Base-by-base conservation (phyloP, 495 filamentous ascomycete genomes). In the Letharia columbiana region DNA sequence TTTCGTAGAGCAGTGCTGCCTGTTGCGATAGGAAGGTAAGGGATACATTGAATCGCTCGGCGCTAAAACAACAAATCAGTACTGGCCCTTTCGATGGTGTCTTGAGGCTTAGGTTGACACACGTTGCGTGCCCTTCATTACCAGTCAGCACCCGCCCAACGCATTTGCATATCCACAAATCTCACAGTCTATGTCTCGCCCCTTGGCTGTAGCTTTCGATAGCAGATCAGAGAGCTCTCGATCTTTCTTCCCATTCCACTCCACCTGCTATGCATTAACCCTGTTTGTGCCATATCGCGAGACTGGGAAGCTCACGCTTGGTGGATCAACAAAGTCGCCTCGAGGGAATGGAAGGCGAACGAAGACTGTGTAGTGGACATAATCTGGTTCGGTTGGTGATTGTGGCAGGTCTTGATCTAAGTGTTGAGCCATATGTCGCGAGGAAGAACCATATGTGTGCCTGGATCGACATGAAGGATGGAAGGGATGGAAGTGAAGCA, bases 1-100 rank as follows among this genome's bases (percentile, higher is more conserved):
- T 85, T 76, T 98, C 92, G 71, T 95, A 96, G 3, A 97, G 86
- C 88, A 92, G 97, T 77, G 91, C 91, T 67, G 91, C 91, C 75
- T 98, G 91, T 74, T 97, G 92, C 8, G 96, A 85, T 11, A 98
- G 79, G 73, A 98, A 98, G 35, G 91, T 83, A 37, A 92, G 83
- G 17, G 89, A 87, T 47, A 97, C 94, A 61, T 89, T 77, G 74
- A 89, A 88, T 49, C 79, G 77, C 37, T 80, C 75, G 31, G 87
- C 84, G 58, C 87, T 89, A 66, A 23, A 10, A 68, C 11, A 39
- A 44, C 18, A 8, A 23, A 28, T 44, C 13, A 66, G 61, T 63
- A 70, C 64, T 67, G 75, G 47, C 23, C 56, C 52, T 40, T 59
- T 49, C 18, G 7, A 1, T 44, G 56, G 18, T 31, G 13, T n/a